Base-by-base conservation (phyloP, 768 basidiomycete species). In the Coprinellus aureogranulatus region DNA sequence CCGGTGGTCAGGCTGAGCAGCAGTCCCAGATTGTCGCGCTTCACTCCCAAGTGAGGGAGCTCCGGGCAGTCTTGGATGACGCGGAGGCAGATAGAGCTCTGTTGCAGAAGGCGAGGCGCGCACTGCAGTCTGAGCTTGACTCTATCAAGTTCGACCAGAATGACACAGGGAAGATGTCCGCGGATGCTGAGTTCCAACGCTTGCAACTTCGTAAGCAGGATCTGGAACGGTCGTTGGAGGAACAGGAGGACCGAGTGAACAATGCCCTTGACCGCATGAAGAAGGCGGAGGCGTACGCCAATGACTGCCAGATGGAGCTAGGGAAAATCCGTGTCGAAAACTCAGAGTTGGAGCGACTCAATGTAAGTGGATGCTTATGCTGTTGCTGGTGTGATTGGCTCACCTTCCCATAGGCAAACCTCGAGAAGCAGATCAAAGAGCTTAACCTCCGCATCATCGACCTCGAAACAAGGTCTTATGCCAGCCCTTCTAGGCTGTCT, bases 381-480 rank as follows among this genome's bases (percentile, higher is more conserved):
- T n/a, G n/a, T n/a, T n/a, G n/a, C n/a, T 22, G 41, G 8, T 10
- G n/a, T 51, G 27, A 16, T 9, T 23, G 37, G 18, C 26, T 51
- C 61, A 27, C 47, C 58, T 25, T 53, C 41, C 37, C 54, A 34
- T 58, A 94, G 92, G 90, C 89, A 11, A 84, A 79, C 60, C 76
- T 94, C 18, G 91, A 94, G 75, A 93, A 91, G 66, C 88, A 91
- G 66, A 78, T 89, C 66, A 92, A 92, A 66, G 92, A 93, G 52
- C 73, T 93, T 30, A 91, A 92, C 59, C 81, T 91, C 41, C 88
- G 86, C 40, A 85, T 94, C 55, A 85, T 90, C 9, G 92, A 93
- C 65, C 77, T 93, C 18, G 91, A 92, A 69, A 90, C 91, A 1
- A 88, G 79, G 65, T 87, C 90, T 4, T 85, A 91, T 60, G 70